Evolutionary conservation across 192 early-diverging fungal genomes (phyloP).

Genomic region (Lobosporangium transversale): DNA sequence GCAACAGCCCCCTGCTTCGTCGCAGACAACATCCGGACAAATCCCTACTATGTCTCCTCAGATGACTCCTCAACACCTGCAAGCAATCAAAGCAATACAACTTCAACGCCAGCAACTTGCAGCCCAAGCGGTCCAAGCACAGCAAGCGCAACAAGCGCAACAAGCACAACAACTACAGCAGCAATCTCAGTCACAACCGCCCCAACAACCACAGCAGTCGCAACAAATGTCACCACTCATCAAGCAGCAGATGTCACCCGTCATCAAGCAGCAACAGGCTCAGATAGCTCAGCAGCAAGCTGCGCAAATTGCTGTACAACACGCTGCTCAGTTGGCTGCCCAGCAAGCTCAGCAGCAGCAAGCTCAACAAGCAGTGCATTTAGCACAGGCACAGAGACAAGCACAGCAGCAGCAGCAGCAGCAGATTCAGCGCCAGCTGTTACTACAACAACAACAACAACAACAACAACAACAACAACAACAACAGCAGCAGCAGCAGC

Average conservation of each 20-base stretch:
- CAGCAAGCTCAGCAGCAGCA: slow-evolving; percentile 9
- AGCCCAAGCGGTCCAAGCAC: background rate
- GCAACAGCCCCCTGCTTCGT: background rate
- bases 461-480: slow-evolving; percentile 13
- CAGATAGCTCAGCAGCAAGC: no score
- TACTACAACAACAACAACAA: slow-evolving; percentile 14
- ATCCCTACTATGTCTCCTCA: background rate
- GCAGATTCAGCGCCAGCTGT: slow-evolving; percentile 3
- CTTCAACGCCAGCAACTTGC: slow-evolving; percentile 15
- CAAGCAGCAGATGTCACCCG: background rate
- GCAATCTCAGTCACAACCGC: background rate
- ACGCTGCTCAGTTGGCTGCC: slow-evolving; percentile 2
- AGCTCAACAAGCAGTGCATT: background rate
- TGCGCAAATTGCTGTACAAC: background rate
- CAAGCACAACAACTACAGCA: slow-evolving; percentile 1
- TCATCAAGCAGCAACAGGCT: background rate
- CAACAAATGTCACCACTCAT: slow-evolving; percentile 4
- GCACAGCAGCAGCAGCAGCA: slow-evolving; percentile 3
- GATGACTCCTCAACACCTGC: background rate
- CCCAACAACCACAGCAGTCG: background rate
- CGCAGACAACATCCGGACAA: background rate
- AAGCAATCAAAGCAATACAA: background rate
- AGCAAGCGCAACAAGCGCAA: slow-evolving; percentile 9
- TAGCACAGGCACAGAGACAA: slow-evolving; percentile 11
- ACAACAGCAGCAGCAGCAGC: slow-evolving; percentile 13